Percentiles rank a stretch among this genome's conserved stretches.
Conservation (phyloP, 208 protist genomes). For the Trypanosoma rangeli region DNA sequence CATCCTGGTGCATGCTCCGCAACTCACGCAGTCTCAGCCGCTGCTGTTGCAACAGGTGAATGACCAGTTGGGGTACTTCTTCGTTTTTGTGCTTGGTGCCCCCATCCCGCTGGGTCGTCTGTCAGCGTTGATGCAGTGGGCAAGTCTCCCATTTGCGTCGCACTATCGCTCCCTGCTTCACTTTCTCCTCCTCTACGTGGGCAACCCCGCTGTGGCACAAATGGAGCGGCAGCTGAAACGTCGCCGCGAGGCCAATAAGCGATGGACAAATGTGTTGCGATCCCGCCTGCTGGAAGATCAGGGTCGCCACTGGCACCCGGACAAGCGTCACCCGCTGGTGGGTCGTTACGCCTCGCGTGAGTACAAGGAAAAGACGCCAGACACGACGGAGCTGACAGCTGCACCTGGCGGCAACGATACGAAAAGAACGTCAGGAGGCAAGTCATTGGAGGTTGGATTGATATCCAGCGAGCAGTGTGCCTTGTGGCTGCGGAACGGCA, state of each 20-base stretch:
- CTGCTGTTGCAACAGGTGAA: conserved; percentile 21
- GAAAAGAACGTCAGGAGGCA: background rate
- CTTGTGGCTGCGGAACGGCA: conserved; percentile 7
- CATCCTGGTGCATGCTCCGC: background rate
- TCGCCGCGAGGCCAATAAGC: conserved; percentile 22
- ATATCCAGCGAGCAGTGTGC: conserved; percentile 11
- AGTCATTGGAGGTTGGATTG: background rate
- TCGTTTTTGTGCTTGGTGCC: conserved; percentile 27
- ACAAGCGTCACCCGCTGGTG: background rate
- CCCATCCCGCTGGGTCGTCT: conserved; percentile 55
- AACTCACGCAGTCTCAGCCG: conserved; percentile 3
- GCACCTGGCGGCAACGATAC: background rate
- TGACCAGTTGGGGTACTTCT: conserved; percentile 23
- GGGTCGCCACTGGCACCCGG: conserved; percentile 1
- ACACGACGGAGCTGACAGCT: background rate
- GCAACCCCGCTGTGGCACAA: conserved; percentile 37
- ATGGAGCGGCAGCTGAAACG: conserved; percentile 28
- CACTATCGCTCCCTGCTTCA: conserved; percentile 53
- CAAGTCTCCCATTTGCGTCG: conserved; percentile 32
- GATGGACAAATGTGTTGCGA: conserved; percentile 22
- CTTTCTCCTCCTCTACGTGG: conserved; percentile 39
- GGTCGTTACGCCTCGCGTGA: conserved; percentile 24
- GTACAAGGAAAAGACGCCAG: background rate
- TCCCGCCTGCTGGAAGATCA: background rate
- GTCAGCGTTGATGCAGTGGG: conserved; percentile 49